Percentiles rank a stretch among this genome's conserved stretches.
Conservation (phyloP, 1,139 yeast genomes). For the Geotrichum bryndzae region DNA sequence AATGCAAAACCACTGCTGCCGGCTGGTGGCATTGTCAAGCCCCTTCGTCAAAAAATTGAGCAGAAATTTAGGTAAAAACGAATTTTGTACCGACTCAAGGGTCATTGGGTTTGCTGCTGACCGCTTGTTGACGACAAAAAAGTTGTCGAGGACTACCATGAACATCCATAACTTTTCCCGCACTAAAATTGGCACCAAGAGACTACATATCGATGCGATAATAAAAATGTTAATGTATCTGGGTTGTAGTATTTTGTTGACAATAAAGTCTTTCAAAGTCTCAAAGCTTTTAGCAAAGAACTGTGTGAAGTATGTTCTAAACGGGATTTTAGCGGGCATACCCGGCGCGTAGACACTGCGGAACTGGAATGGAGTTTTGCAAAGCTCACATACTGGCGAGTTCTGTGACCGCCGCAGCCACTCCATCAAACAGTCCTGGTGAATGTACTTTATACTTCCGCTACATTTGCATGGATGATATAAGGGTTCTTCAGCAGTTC, state of each 20-base stretch:
- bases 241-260: neutral
- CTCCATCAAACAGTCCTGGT: conserved; percentile 82
- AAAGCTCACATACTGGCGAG: conserved; percentile 75
- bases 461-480: conserved; percentile 90
- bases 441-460: conserved; percentile 89
- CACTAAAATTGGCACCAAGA: neutral
- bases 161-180: conserved; percentile 9
- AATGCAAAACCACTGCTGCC: neutral
- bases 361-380: conserved; percentile 72
- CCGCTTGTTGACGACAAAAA: conserved; percentile 1
- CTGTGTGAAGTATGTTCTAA: neutral
- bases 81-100: neutral
- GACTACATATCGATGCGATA: neutral
- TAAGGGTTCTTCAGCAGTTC: conserved; percentile 69
- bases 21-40: neutral
- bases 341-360: conserved; percentile 62
- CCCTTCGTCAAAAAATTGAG: neutral
- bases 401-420: conserved; percentile 72
- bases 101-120: neutral
- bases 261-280: neutral
- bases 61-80: neutral
- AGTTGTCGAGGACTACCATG: neutral
- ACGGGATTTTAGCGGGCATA: conserved; percentile 49
- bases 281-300: neutral
- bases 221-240: neutral